Percentiles rank a stretch among this genome's conserved stretches.
Evolutionary conservation across 2,329 filamentous ascomycete genomes (phyloP).

Genomic region (Geoglossum cookeanum): DNA sequence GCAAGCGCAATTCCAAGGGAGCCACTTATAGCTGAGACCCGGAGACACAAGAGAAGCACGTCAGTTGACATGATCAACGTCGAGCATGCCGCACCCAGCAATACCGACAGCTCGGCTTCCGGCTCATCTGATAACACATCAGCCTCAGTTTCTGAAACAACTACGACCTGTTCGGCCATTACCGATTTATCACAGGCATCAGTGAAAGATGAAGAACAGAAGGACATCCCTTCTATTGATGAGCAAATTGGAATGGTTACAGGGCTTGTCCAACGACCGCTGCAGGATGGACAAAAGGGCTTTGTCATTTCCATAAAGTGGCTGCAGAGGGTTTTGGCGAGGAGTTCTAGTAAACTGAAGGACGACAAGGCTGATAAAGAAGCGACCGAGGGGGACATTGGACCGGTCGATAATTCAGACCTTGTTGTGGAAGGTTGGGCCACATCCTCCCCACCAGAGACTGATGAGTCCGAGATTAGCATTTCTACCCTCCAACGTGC

Average conservation of each 20-base stretch:
- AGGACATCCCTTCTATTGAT: constrained; percentile 27
- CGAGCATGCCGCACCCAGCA: constrained; percentile 13
- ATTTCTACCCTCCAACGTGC: background rate
- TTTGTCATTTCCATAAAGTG: constrained; percentile 65
- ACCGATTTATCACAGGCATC: constrained; percentile 10
- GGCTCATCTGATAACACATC: constrained; percentile 6
- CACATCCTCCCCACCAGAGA: constrained; percentile 8
- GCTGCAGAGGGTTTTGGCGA: constrained; percentile 53
- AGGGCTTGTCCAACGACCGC: constrained; percentile 33
- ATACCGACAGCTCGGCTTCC: constrained; percentile 15
- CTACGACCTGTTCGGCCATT: constrained; percentile 21
- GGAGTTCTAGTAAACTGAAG: constrained; percentile 38
- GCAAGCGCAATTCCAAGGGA: background rate
- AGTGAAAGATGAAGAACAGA: background rate
- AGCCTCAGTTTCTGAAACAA: constrained; percentile 20
- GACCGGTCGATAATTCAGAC: constrained; percentile 73
- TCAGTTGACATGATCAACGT: constrained; percentile 26
- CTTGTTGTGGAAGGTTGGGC: constrained; percentile 33
- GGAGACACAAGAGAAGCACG: constrained; percentile 13
- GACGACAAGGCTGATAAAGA: constrained; percentile 37
- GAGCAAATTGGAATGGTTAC: constrained; percentile 59
- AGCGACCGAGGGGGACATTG: constrained; percentile 44
- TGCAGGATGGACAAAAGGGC: constrained; percentile 53
- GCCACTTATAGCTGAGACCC: constrained; percentile 5
- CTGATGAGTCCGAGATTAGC: constrained; percentile 5